phyloP scores from a whole-genome alignment of 805 yeast species.

The Starmerella khaoyaiensis region DNA sequence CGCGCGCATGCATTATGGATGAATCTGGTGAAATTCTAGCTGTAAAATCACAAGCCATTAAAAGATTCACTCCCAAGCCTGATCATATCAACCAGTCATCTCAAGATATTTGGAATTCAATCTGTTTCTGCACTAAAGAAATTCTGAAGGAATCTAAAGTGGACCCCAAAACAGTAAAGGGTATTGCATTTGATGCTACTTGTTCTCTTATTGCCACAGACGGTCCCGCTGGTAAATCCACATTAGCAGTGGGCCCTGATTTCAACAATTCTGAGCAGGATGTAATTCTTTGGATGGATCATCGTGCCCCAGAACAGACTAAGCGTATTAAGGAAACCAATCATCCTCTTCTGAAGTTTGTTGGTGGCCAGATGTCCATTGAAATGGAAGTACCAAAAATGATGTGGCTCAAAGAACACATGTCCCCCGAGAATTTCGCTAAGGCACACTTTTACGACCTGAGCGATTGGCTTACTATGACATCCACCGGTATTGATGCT shows the following conservation, averaged over 20 bases:
- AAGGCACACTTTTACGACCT: conserved; percentile 76
- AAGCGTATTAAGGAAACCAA: conserved; percentile 64
- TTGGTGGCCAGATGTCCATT: conserved; percentile 94
- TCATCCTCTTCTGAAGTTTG: conserved; percentile 72
- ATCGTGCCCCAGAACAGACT: conserved; percentile 78
- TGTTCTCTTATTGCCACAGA: conserved; percentile 80
- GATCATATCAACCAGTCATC: conserved; percentile 67
- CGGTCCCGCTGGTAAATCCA: conserved; percentile 42
- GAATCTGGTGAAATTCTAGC: conserved; percentile 62
- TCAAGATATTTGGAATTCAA: conserved; percentile 77
- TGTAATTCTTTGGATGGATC: conserved; percentile 96
- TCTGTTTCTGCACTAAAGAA: conserved; percentile 66
- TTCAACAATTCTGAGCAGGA: conserved; percentile 61
- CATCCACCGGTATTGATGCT: conserved; percentile 77
- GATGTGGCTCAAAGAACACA: conserved; percentile 83
- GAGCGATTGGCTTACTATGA: conserved; percentile 82
- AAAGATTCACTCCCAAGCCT: conserved; percentile 36
- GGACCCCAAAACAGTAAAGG: conserved; percentile 53
- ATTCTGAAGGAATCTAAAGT: conserved; percentile 65
- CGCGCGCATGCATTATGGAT: conserved; percentile 86
- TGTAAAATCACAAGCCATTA: conserved; percentile 65
- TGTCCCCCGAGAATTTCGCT: conserved; percentile 48
- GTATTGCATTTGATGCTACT: conserved; percentile 95
- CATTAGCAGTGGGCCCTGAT: conserved; percentile 87
- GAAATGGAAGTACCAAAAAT: conserved; percentile 98